Evolutionary conservation across 1,284 basidiomycete species (phyloP), one percentile per base, ranked within the genome.

Genomic region (Ustilago nuda): DNA sequence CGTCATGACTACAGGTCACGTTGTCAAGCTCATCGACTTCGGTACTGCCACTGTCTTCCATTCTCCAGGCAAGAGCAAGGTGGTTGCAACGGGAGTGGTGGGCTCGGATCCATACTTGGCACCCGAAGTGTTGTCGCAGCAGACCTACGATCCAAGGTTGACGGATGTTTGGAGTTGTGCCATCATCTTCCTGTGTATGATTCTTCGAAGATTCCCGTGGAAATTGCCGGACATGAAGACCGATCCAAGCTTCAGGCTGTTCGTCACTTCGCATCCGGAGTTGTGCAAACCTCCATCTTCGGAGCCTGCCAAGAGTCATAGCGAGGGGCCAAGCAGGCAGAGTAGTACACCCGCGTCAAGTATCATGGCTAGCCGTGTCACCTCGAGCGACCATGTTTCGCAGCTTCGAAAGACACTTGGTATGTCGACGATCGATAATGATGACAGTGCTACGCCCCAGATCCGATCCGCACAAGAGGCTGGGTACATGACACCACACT

Each of bases 101-200:
- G 97, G 97, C 41, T 95, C 93, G 51, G 97, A 99, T 87, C 97
- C 97, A 15, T 99, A 99, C 88, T 91, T 99, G 41, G 97, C 97
- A 0, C 97, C 97, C 2, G 97, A 99, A 86, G 96, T 99, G n/a
- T 89, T 98, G 65, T 84, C 82, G 23, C 87, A 88, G 66, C 91
- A 92, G 70, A 89, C 90, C 36, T 99, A 99, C 87, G 97, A 99
- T 87, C 96, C 97, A 17, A 90, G 96, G 81, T 92, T 98, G 87
- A 95, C 95, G 12, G 97, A 99, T 84, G 95, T 99, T 15, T 99
- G 97, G 97, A 94, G 93, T 78, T 91, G 96, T 52, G 97, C 94
- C 61, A 95, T 99, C 87, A 99, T 99, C 82, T 98, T 99, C 89
- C 91, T 99, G 88, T 99, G 97, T 89, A 99, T 99, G 97, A 89